These are phyloP conservation scores for Boletellus ananas DNA, from an alignment of 768 basidiomycete species.

Conservation along the genomic window DNA sequence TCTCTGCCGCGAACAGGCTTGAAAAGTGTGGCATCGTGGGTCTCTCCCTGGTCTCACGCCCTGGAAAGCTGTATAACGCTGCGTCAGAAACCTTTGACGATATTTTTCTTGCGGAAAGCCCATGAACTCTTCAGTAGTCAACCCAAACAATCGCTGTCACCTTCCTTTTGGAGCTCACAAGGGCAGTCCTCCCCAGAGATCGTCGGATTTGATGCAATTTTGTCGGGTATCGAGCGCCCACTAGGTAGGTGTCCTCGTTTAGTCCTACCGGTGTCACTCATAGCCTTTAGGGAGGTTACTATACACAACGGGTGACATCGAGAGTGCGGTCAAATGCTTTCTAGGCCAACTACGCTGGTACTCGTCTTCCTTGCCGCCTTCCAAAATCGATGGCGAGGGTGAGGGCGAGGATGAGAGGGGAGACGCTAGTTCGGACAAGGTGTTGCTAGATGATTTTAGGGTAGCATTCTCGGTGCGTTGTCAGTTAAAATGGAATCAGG, in stretches of 20 bases:
- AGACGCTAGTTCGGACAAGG: conserved; percentile 50
- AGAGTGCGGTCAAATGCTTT: conserved; percentile 75
- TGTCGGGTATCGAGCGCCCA: conserved; percentile 75
- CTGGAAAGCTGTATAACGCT: conserved; percentile 1
- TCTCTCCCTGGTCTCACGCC: conserved; percentile 14
- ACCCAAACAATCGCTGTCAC: conserved; percentile 60
- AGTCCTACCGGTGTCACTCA: conserved; percentile 7
- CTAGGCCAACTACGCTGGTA: conserved; percentile 62
- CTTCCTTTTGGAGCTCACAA: conserved; percentile 79
- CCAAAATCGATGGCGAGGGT: conserved; percentile 11
- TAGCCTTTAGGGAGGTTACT: conserved; percentile 64
- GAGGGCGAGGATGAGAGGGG: conserved; percentile 24
- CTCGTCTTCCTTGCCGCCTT: conserved; percentile 11
- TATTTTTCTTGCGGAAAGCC: conserved; percentile 74
- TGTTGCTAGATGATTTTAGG: conserved; percentile 84
- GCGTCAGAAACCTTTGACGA: conserved; percentile 75
- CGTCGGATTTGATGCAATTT: conserved; percentile 56
- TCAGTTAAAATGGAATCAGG: background rate
- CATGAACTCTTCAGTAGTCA: conserved; percentile 55
- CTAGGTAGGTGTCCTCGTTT: conserved; percentile 45
- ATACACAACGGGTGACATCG: conserved; percentile 86
- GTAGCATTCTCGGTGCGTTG: conserved; percentile 75
- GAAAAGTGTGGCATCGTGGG: conserved; percentile 85
- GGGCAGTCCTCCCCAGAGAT: conserved; percentile 38
- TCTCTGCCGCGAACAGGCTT: conserved; percentile 67